A percentile compares a stretch with the other conserved stretches of the same genome.
Evolutionary conservation across 2,329 filamentous ascomycete species (phyloP).

Genomic region (Hypoxylon sp.): DNA sequence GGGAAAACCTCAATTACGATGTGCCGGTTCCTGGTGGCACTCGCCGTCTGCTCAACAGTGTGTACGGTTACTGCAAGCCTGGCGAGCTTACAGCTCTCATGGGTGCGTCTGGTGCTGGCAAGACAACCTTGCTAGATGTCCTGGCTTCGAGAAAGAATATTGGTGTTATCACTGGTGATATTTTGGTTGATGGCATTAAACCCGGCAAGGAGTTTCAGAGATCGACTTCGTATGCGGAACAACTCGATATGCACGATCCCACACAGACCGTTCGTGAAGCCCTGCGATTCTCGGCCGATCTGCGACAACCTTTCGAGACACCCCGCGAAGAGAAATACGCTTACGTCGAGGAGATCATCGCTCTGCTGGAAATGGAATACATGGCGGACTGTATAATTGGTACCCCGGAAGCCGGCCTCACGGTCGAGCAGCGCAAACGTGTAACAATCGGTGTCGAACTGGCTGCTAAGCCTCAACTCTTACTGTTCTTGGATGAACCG

Average conservation of each 20-base stretch:
- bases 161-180: slow-evolving; percentile 70
- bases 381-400: slow-evolving; percentile 73
- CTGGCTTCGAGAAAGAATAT: slow-evolving; percentile 74
- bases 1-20: slow-evolving; percentile 87
- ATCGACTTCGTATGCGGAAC: slow-evolving; percentile 74
- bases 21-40: slow-evolving; percentile 72
- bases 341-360: slow-evolving; percentile 74
- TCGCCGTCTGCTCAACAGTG: slow-evolving; percentile 68
- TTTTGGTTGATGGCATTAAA: slow-evolving; percentile 69
- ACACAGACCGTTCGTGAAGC: slow-evolving; percentile 75
- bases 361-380: slow-evolving; percentile 70
- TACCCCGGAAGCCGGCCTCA: slow-evolving; percentile 76
- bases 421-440: slow-evolving; percentile 76
- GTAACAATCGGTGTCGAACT: slow-evolving; percentile 95
- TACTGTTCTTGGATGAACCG: slow-evolving; percentile 85
- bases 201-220: slow-evolving; percentile 73
- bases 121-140: slow-evolving; percentile 87
- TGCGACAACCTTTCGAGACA: slow-evolving; percentile 70
- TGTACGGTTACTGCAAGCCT: slow-evolving; percentile 80
- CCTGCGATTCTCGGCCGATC: slow-evolving; percentile 73
- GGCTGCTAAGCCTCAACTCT: slow-evolving; percentile 82
- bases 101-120: slow-evolving; percentile 88
- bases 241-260: slow-evolving; percentile 73
- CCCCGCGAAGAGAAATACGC: slow-evolving; percentile 69
- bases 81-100: slow-evolving; percentile 84